These are phyloP conservation scores for Fusarium sp. DNA, from an alignment of 2,329 filamentous ascomycete species.

Conservation along the genomic window DNA sequence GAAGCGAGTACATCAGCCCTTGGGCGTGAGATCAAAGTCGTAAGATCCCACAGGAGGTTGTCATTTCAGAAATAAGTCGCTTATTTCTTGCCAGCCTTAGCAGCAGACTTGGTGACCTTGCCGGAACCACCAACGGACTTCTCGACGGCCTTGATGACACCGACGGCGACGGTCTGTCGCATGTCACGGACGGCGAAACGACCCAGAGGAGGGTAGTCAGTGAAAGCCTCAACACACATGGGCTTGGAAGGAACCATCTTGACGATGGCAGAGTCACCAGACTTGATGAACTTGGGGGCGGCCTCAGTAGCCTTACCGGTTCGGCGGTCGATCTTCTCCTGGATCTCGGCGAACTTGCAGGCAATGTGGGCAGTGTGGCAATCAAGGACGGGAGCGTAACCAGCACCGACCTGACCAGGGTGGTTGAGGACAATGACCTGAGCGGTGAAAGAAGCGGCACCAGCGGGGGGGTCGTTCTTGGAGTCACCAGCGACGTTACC, in stretches of 20 bases:
- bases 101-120: slow-evolving; percentile 79
- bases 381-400: slow-evolving; percentile 98
- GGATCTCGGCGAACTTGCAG: slow-evolving; percentile 99
- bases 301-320: slow-evolving; percentile 96
- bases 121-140: slow-evolving; percentile 68
- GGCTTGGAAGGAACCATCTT: slow-evolving; percentile 99
- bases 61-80: slow-evolving; percentile 46
- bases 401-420: slow-evolving; percentile 98
- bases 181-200: slow-evolving; percentile 99
- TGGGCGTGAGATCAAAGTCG: slow-evolving; percentile 43
- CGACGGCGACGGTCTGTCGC: slow-evolving; percentile 89
- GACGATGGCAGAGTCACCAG: slow-evolving; percentile 99
- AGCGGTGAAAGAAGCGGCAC: slow-evolving; percentile 94
- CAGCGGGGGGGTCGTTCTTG: slow-evolving; percentile 98
- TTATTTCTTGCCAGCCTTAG: slow-evolving; percentile 83
- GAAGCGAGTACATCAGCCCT: slow-evolving; percentile 56
- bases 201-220: slow-evolving; percentile 98
- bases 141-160: slow-evolving; percentile 91
- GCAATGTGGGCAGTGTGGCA: slow-evolving; percentile 99
- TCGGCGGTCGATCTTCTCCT: slow-evolving; percentile 99
- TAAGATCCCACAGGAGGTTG: slow-evolving; percentile 44
- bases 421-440: slow-evolving; percentile 99
- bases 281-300: slow-evolving; percentile 99
- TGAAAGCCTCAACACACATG: slow-evolving; percentile 99
- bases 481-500: slow-evolving; percentile 99